These are phyloP conservation scores for Phytophthora cajani DNA, from an alignment of 352 stramenopile species.

Conservation along the genomic window DNA sequence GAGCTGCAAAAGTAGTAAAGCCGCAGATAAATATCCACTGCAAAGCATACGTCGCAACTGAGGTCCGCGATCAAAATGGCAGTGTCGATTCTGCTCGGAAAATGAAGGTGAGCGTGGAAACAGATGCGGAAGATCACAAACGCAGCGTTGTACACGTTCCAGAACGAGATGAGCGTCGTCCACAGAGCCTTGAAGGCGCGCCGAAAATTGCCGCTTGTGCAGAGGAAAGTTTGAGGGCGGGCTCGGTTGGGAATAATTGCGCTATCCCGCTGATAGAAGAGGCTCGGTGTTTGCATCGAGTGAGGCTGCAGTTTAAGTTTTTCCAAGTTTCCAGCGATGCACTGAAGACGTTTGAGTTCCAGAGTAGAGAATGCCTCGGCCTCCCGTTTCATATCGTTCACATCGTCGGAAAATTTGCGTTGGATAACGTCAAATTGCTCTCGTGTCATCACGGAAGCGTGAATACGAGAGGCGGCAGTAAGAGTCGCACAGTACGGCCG, in stretches of 20 bases:
- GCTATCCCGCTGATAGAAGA: slow-evolving; percentile 68
- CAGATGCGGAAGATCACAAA: slow-evolving; percentile 72
- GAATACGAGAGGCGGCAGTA: slow-evolving; percentile 49
- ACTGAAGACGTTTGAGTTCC: slow-evolving; percentile 35
- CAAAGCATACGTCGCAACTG: slow-evolving; percentile 53
- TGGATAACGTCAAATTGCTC: slow-evolving; percentile 66
- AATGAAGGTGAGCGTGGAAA: slow-evolving; percentile 49
- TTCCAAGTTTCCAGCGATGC: slow-evolving; percentile 57
- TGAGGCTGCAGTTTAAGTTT: slow-evolving; percentile 62
- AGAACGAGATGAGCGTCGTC: slow-evolving; percentile 52
- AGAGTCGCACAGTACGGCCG: slow-evolving; percentile 46
- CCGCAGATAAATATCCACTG: slow-evolving; percentile 62
- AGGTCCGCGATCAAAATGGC: slow-evolving; percentile 31
- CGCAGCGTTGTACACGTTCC: slow-evolving; percentile 72
- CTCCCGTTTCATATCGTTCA: slow-evolving; percentile 47
- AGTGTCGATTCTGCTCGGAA: slow-evolving; percentile 11
- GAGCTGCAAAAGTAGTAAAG: slow-evolving; percentile 75
- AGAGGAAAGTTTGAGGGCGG: slow-evolving; percentile 6
- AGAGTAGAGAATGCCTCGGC: slow-evolving; percentile 43
- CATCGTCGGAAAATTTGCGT: slow-evolving; percentile 61
- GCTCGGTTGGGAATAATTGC: slow-evolving; percentile 12
- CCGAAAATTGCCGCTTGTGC: background rate
- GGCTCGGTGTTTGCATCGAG: slow-evolving; percentile 47
- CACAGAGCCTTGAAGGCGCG: slow-evolving; percentile 31
- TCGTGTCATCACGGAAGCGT: slow-evolving; percentile 50